Evolutionary conservation across 2,329 filamentous ascomycete genomes (phyloP), one percentile per base, ranked within the genome.

Genomic region (Fusarium acutatum): DNA sequence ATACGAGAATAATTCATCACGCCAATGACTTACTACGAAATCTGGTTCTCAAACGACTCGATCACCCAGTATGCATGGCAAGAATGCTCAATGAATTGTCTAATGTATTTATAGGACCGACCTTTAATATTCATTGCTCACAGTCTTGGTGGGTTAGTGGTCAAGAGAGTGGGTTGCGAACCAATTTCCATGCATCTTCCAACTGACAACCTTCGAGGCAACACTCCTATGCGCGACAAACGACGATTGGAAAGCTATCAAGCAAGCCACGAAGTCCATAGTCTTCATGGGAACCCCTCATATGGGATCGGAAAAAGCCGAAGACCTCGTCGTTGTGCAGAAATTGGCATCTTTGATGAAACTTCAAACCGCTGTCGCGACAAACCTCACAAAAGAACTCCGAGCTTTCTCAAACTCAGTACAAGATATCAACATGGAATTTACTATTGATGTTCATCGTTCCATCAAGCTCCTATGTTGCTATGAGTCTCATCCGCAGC

Each of bases 391-490:
- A 6, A 72, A 72, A n/a, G 73, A 75, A 54, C 66, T 75, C n/a
- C 58, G 63, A 28, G 56, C 60, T 17, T 75, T 74, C 40, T 75
- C 73, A 7, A 75, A 41, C 6, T 53, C 73, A 28, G 66, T 75
- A 6, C 69, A 74, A 35, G 73, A 75, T n/a, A 75, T 75, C 20
- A 74, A 74, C 8, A 75, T 74, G 71, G 69, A 75, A 32, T 75
- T 75, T 24, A 75, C 71, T 17, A 60, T 75, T 20, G 71, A 75
- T 35, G 73, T 75, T 14, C 73, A 75, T 24, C 71, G 73, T 11
- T 70, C 62, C 4, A 75, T 75, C 10, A 72, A 75, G 49, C 69
- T 74, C 17, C 58, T 75, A 8, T 75, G 73, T 37, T 75, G 71
- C 30, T 75, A 75, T 22, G 73, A 75, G 44, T 74, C 73, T 15